Conservation (phyloP, 306 rosid species). For the Mucuna pruriens region DNA sequence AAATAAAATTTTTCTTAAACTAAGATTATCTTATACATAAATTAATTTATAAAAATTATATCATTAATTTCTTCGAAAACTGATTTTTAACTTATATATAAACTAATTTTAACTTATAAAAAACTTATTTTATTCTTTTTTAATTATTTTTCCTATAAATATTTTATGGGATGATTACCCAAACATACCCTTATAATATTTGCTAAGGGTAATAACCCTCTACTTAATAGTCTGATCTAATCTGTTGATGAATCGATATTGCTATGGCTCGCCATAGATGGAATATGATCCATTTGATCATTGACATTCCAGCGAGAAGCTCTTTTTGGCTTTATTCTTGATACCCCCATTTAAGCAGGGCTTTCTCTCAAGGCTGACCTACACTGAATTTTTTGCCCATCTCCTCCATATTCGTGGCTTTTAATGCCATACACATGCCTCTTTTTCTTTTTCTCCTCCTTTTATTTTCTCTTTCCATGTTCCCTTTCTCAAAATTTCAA, state of each 20-base stretch:
- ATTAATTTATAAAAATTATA: too few relatives aligned
- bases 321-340: constrained; percentile 59
- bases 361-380: constrained; percentile 63
- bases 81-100: too few relatives aligned
- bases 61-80: neutral
- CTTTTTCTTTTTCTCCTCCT: constrained; percentile 54
- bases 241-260: constrained; percentile 17
- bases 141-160: too few relatives aligned
- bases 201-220: neutral
- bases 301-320: constrained; percentile 54
- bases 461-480: constrained; percentile 46
- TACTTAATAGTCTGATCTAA: neutral
- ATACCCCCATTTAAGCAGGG: constrained; percentile 45
- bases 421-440: constrained; percentile 52
- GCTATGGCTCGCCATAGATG: constrained; percentile 25
- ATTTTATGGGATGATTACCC: too few relatives aligned
- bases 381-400: constrained; percentile 45
- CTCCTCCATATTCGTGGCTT: constrained; percentile 53
- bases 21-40: too few relatives aligned
- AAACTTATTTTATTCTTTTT: too few relatives aligned
- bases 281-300: constrained; percentile 48
- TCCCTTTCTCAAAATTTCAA: constrained; percentile 52
- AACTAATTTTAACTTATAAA: neutral
- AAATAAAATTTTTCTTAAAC: too few relatives aligned
- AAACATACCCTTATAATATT: too few relatives aligned